Base-by-base conservation (phyloP, 352 stramenopile species). In the Phytophthora pini region DNA sequence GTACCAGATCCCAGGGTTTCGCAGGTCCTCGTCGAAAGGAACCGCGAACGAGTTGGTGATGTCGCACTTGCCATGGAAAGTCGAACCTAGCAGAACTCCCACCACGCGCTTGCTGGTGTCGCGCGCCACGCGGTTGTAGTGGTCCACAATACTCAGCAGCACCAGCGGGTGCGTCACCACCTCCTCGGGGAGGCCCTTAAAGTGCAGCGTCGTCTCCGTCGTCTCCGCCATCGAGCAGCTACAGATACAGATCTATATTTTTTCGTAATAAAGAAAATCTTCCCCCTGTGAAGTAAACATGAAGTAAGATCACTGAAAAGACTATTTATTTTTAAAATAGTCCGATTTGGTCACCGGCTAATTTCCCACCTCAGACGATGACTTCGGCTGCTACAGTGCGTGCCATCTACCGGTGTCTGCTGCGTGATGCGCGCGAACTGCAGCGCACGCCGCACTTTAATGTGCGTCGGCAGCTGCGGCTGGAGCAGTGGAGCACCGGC, bases 31-130 rank as follows among this genome's bases (percentile, higher is more conserved):
- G 70, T 99, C 98, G 72, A 99, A 99, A 5, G 98, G 98, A 57
- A 99, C 97, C 7, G 88, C 88, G 72, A 97, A 98, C 57, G 89
- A 97, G 76, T 98, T 98, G 56, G 90, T 97, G 67, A 98, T 91
- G 73, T 98, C 93, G 69, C 94, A 96, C 56, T 94, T 95, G 71
- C 97, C 97, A 65, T 98, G 97, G 69, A 92, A 95, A 8, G 92
- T 97, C 32, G 88, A 97, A 26, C 98, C 98, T 41, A 99, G 88
- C 52, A 99, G 79, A 26, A 99, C 97, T 51, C 97, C 98, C 6
- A 99, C 97, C n/a, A 99, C 97, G 48, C 98, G 91, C 80, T 99
- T 99, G 69, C 93, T 97, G 38, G 97, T 99, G 72, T 99, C 97
- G 52, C 96, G 97, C 6, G 97, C 97, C 38, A 99, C 96, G 65